Conservation (phyloP, 2,329 filamentous ascomycete species). For the Hymenoscyphus linearis region DNA sequence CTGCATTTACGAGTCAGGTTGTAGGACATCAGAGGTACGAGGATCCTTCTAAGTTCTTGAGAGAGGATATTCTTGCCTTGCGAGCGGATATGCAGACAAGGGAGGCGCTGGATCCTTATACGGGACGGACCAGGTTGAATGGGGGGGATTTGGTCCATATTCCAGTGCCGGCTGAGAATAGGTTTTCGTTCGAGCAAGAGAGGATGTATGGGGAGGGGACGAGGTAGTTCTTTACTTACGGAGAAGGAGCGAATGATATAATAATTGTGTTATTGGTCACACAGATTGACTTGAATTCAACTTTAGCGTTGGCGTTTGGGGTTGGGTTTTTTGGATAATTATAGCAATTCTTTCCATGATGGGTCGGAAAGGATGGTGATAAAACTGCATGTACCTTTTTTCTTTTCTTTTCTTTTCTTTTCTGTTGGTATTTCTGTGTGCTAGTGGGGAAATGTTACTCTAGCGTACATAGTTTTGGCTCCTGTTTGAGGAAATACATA, state of each 20-base stretch:
- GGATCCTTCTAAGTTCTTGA: slow-evolving; percentile 16
- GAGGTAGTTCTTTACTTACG: background rate
- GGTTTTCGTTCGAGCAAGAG: slow-evolving; percentile 27
- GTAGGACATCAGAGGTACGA: background rate
- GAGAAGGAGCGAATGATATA: background rate
- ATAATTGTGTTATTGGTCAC: background rate
- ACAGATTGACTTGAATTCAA: background rate
- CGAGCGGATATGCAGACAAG: slow-evolving; percentile 13
- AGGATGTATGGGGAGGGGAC: slow-evolving; percentile 15
- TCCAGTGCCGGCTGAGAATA: slow-evolving; percentile 21
- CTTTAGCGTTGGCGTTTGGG: slow-evolving; percentile 13
- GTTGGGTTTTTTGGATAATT: background rate
- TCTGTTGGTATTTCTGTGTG: background rate
- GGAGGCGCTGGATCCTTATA: slow-evolving; percentile 15
- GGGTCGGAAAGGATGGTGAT: background rate
- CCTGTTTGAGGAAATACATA: background rate
- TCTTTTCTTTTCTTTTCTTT: background rate
- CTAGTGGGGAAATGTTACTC: background rate
- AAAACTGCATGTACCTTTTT: background rate
- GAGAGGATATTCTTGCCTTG: slow-evolving; percentile 13
- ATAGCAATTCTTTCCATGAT: background rate
- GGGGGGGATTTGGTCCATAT: slow-evolving; percentile 26
- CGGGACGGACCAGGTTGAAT: slow-evolving; percentile 17
- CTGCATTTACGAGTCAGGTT: background rate
- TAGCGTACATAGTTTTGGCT: background rate